Evolutionary conservation across 805 yeast species (phyloP), one percentile per base, ranked within the genome.

Genomic region (Candida dendrica): DNA sequence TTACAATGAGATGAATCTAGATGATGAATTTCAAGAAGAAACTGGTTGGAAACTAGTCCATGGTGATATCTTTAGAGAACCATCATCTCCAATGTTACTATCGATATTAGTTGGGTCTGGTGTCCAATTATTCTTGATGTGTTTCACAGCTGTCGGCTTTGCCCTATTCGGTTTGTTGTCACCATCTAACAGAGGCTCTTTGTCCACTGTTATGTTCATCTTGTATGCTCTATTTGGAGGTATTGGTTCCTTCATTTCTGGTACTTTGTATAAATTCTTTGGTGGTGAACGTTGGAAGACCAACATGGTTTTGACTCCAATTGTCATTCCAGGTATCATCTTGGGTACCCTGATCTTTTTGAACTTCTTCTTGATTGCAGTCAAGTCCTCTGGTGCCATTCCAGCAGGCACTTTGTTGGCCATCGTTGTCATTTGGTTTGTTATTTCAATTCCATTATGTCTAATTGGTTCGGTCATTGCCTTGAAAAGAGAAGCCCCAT

Each of bases 31-130:
- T 41, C 81, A 87, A 47, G 96, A 89, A 56, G 98, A 93, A 61
- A 75, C 89, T 58, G 98, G 98, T 33, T 93, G 98, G 98, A 93
- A 93, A 61, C 73, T 93, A 49, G 82, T 89, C 33, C 95, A 90
- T 55, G 98, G 97, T 47, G 98, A 91, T 61, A 89, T 91, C 26
- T 91, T 91, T 69, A 77, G 98, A 62, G 66, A 90, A 8, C 98
- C 98, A 35, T 60, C 69, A 39, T 68, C 75, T 50, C 71, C 84
- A 42, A 72, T 89, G 75, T 44, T 85, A 6, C 71, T 89, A 45
- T 84, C 96, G 2, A 79, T 89, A 8, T 63, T 90, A 18, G 76
- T 89, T 38, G 98, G 98, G 37, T 80, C 93, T 41, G 98, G 98
- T 46, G 63, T 74, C 26, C 98, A 93, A 64, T 62, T 91, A 27